Evolutionary conservation across 2,329 filamentous ascomycete species (phyloP), one percentile per base, ranked within the genome.

Genomic region (Akanthomyces uredinophilus): DNA sequence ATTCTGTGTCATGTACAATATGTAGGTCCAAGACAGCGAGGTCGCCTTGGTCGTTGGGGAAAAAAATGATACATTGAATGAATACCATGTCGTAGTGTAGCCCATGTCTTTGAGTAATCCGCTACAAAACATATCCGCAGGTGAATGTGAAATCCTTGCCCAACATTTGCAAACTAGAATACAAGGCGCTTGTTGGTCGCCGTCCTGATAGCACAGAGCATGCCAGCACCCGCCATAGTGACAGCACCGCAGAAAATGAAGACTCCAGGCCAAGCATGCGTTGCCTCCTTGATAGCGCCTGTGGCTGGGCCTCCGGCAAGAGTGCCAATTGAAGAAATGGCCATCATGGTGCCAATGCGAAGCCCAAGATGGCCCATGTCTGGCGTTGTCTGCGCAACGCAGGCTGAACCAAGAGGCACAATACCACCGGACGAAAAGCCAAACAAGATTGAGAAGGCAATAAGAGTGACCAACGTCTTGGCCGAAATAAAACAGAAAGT

Each of bases 261-360:
- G 6, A 55, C 51, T n/a, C 41, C 22, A 20, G 29, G 20, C 59
- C 59, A 61, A 5, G 37, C 5, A 20, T 18, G 1, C 5, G 59
- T 61, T 29, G 41, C 41, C 11, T 67, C 65, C 20, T 66, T 62
- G 44, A 71, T 63, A 20, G 60, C 59, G 1, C 67, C 69, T 18
- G 65, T 64, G 43, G 70, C 54, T 1, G 71, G 70, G 3, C 67
- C 69, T 2, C 67, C 68, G 1, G 64, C 65, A 6, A 72, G 63
- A 16, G 67, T 66, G 27, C 69, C 69, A 3, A 69, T 43, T 0
- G 70, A 70, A 51, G 68, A 69, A 32, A 72, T 50, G 13, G 69
- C 69, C 71, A 74, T 74, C 71, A 71, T 71, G 55, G 66, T 60
- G n/a, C 71, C 70, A 13, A 72, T 70, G 8, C 71, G 69, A 14